A percentile compares a stretch with the other conserved stretches of the same genome.
phyloP scores from a whole-genome alignment of 192 early-diverging fungal species.

The Coemansia sp. region DNA sequence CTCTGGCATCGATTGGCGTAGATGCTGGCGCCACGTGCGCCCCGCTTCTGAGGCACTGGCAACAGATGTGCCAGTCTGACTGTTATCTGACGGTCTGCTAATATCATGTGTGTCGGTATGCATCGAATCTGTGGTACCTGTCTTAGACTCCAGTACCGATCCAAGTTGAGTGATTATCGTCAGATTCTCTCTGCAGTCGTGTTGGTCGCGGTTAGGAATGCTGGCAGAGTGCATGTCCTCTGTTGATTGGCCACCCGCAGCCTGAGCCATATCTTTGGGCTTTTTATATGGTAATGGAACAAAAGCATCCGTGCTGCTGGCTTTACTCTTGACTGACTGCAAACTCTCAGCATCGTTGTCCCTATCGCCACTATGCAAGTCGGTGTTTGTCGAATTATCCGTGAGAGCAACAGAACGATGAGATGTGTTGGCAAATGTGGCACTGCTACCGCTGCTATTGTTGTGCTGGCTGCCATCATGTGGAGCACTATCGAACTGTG shows the following conservation, averaged over 20 bases:
- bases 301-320: neutral
- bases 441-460: conserved; percentile 6
- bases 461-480: neutral
- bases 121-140: no score
- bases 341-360: conserved; percentile 1
- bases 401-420: neutral
- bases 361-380: neutral
- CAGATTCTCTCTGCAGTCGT: no score
- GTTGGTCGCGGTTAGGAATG: no score
- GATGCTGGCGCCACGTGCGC: conserved; percentile 8
- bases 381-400: neutral
- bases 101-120: neutral
- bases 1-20: conserved; percentile 12
- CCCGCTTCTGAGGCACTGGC: neutral
- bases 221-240: no score
- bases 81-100: no score
- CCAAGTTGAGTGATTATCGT: no score
- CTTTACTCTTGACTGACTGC: no score
- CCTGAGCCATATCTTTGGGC: no score
- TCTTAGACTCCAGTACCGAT: no score
- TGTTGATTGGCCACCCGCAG: no score
- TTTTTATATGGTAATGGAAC: neutral
- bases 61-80: neutral
- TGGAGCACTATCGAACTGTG: neutral
- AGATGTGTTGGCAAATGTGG: neutral